Conservation (phyloP, 1,139 yeast species). For the Blastobotrys raffinosifermentans region DNA sequence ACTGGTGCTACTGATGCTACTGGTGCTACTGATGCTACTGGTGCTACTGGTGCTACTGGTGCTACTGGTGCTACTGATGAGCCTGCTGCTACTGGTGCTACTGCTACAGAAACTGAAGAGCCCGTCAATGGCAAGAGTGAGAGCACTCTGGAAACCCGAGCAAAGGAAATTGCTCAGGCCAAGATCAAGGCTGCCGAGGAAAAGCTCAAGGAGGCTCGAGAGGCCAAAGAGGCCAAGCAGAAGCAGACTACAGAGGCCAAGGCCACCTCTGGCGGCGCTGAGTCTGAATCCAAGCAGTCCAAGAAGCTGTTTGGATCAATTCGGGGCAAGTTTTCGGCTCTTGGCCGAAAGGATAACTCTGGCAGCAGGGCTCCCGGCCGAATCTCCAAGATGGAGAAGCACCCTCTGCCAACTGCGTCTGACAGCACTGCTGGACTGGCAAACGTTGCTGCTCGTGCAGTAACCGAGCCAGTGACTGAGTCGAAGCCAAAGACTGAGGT, state of each 20-base stretch:
- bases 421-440: constrained; percentile 12
- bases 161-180: background rate
- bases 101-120: constrained; percentile 7
- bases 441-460: constrained; percentile 16
- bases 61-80: constrained; percentile 1
- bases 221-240: constrained; percentile 9
- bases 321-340: background rate
- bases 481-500: constrained; percentile 7
- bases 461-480: constrained; percentile 2
- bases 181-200: too few relatives aligned
- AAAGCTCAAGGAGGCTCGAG: constrained; percentile 1
- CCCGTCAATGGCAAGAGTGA: constrained; percentile 9
- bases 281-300: constrained; percentile 5
- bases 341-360: background rate
- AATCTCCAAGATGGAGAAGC: background rate
- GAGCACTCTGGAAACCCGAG: constrained; percentile 4
- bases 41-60: background rate
- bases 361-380: background rate
- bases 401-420: constrained; percentile 15
- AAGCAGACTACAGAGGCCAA: constrained; percentile 7
- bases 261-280: constrained; percentile 6
- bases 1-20: constrained; percentile 1
- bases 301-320: background rate
- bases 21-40: background rate
- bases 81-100: constrained; percentile 8